Conservation (phyloP, 345 rosid species). For the Passiflora organensis region DNA sequence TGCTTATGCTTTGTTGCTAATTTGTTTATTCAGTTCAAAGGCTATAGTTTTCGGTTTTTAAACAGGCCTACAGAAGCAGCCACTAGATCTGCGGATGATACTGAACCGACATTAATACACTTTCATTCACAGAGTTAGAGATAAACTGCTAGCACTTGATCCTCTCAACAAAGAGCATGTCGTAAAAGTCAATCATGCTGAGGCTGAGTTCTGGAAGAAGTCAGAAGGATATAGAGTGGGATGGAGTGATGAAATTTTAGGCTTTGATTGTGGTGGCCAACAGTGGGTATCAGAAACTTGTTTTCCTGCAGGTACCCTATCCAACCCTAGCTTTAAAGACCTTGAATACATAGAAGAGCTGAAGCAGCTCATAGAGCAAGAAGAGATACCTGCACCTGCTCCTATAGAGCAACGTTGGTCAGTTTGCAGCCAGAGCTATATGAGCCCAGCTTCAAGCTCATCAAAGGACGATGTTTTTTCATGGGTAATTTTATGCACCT, state of each 20-base stretch:
- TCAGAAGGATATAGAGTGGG: conserved; percentile 95
- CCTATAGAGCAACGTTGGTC: conserved; percentile 99
- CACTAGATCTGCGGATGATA: conserved; percentile 37
- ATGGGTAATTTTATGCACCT: conserved; percentile 49
- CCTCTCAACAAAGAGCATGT: conserved; percentile 87
- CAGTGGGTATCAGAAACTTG: conserved; percentile 98
- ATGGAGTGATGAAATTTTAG: conserved; percentile 96
- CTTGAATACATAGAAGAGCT: conserved; percentile 82
- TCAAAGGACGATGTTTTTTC: conserved; percentile 75
- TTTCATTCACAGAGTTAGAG: conserved; percentile 85
- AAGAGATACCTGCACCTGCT: conserved; percentile 75
- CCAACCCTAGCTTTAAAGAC: conserved; percentile 87
- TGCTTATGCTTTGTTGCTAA: background rate
- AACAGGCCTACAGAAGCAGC: conserved; percentile 45
- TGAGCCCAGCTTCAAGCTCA: conserved; percentile 86
- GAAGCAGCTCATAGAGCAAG: conserved; percentile 73
- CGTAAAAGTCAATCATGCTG: conserved; percentile 70
- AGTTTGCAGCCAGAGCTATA: conserved; percentile 67
- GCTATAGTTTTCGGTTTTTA: conserved; percentile 20
- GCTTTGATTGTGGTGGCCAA: conserved; percentile 99
- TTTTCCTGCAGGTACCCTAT: conserved; percentile 85
- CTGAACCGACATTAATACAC: conserved; percentile 57
- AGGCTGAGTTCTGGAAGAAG: conserved; percentile 95
- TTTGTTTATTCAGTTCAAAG: conserved; percentile 13
- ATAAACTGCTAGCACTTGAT: conserved; percentile 82